A percentile compares a stretch with the other conserved stretches of the same genome.
These are phyloP conservation scores for Rhodotorula taiwanensis DNA, from an alignment of 768 basidiomycete species.

Conservation along the genomic window DNA sequence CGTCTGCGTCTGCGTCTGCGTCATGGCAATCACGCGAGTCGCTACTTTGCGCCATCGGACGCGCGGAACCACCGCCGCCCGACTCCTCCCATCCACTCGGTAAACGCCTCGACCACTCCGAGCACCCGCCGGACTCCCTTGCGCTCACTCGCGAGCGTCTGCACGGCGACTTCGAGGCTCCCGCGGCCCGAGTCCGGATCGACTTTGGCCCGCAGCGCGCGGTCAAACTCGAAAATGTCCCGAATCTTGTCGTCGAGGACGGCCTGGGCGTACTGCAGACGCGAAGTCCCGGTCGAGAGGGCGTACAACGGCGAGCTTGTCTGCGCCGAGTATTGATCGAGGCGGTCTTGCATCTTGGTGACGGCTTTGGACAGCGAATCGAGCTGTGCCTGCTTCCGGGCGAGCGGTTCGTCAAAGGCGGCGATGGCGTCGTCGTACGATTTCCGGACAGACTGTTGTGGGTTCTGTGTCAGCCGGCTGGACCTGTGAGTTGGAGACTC, in stretches of 20 bases:
- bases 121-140: constrained; percentile 3
- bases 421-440: constrained; percentile 9
- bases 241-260: constrained; percentile 14
- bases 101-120: background rate
- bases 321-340: background rate
- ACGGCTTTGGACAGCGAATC: background rate
- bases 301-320: background rate
- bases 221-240: background rate
- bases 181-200: background rate
- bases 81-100: too few relatives aligned
- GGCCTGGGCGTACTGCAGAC: constrained; percentile 2
- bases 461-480: background rate
- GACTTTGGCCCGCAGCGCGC: background rate
- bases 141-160: background rate
- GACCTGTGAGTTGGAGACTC: background rate
- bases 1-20: too few relatives aligned
- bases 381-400: background rate
- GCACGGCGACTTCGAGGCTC: background rate
- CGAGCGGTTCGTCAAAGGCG: background rate
- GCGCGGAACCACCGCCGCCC: too few relatives aligned
- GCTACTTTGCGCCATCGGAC: too few relatives aligned
- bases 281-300: constrained; percentile 3
- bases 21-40: too few relatives aligned
- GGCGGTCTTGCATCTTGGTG: background rate
- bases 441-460: background rate